These are phyloP conservation scores for Linum tenue DNA, from an alignment of 345 rosid species.

Conservation along the genomic window DNA sequence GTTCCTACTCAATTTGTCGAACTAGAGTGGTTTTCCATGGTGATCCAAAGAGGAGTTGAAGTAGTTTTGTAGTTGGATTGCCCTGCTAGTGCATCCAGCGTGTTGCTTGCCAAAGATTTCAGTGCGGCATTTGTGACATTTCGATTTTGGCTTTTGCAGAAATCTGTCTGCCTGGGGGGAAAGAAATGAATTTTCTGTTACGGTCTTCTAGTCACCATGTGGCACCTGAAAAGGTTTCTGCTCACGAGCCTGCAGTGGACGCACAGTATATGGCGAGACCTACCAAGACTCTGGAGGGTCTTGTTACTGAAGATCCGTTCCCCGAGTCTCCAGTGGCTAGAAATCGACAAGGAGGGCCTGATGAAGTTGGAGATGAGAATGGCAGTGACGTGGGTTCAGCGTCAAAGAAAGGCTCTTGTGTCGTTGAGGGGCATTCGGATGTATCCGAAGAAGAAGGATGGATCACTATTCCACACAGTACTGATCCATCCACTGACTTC, in stretches of 20 bases:
- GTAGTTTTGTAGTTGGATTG: not conserved
- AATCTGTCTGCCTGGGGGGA: conserved; percentile 2
- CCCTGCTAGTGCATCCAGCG: not conserved
- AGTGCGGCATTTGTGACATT: not conserved
- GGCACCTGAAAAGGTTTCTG: conserved; percentile 33
- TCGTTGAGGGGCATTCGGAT: conserved; percentile 48
- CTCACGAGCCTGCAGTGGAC: conserved; percentile 37
- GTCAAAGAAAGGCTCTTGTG: conserved; percentile 23
- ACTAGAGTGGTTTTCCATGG: not conserved
- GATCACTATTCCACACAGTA: conserved; percentile 85
- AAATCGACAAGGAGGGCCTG: conserved; percentile 28
- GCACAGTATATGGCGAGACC: conserved; percentile 28
- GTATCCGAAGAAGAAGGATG: conserved; percentile 89
- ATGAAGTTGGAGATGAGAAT: conserved; percentile 28
- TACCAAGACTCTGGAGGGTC: conserved; percentile 47
- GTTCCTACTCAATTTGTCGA: too few relatives aligned
- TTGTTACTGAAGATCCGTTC: conserved; percentile 58
- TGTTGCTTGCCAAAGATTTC: not conserved
- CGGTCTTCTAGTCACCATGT: conserved; percentile 37
- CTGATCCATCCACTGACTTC: not conserved
- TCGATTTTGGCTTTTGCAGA: conserved; percentile 14
- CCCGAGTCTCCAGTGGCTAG: conserved; percentile 37
- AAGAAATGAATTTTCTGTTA: conserved; percentile 70
- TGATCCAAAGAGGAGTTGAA: not conserved
- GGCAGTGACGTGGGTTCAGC: conserved; percentile 22